Base-by-base conservation (phyloP, 192 early-diverging fungal species). In the Backusella westeae region DNA sequence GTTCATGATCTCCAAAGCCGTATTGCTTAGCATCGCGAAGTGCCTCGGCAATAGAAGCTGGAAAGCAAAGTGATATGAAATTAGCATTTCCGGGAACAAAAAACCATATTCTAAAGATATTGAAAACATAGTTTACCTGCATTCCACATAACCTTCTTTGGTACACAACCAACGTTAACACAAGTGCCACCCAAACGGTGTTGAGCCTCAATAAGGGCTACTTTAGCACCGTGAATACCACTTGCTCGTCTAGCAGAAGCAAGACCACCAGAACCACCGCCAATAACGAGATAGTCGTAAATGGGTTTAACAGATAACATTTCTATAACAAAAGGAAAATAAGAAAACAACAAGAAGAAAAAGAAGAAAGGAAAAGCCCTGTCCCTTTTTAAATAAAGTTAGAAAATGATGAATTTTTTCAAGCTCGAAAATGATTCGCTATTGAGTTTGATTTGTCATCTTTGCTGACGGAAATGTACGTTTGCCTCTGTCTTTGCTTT, bases 101-200 rank as follows among this genome's bases (percentile, higher is more conserved):
- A 35, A 26, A 26, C 4, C 44, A 6, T 3, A 44, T 1, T 39
- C 38, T 39, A 39, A 12, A 39, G 38, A 34, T 29, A 46, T 21
- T 66, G 1, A 1, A 15, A 68, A 74, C 67, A 42, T 42, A 9
- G 26, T 42, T 80, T 89, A 91, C 91, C 89, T 42, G 96, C 92
- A 78, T 95, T 96, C 93, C 95, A 98, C 94, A 96, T 98, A 73
- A 98, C 92, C 81, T 95, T 95, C 86, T 95, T 95, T 46, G 94
- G 94, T 42, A 95, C 94, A 73, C 94, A 95, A 73, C 96, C 96
- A 39, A 96, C 95, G 76, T 97, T 99, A 68, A 99, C 98, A 78
- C 97, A 99, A 36, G 97, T 93, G 26, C 92, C 93, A 76, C 93
- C 93, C 70, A 95, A 86, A 34, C 90, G 88, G n/a, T 89, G 88